A percentile compares a stretch with the other conserved stretches of the same genome.
These are phyloP conservation scores for Metschnikowia colocasiae DNA, from an alignment of 805 yeast genomes.

Conservation along the genomic window DNA sequence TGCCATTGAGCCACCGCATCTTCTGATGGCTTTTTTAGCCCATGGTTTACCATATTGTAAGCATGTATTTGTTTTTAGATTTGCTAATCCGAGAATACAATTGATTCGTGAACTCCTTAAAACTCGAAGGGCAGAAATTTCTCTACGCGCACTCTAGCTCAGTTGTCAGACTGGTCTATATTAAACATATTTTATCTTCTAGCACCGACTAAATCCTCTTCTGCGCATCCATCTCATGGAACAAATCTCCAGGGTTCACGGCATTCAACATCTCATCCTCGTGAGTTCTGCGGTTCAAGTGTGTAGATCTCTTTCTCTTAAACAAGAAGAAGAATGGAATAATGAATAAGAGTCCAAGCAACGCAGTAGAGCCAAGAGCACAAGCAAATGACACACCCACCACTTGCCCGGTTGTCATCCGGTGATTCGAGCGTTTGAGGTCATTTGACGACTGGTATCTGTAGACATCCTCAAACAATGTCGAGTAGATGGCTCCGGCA, in stretches of 20 bases:
- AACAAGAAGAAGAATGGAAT: constrained; percentile 38
- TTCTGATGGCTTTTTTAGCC: background rate
- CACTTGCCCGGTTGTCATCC: constrained; percentile 38
- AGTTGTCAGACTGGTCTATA: background rate
- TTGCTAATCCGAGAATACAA: too few relatives aligned
- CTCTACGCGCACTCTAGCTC: background rate
- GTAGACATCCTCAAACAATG: constrained; percentile 34
- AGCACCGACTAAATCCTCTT: constrained; percentile 18
- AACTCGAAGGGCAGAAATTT: too few relatives aligned
- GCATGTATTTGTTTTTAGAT: too few relatives aligned
- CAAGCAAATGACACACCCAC: constrained; percentile 45
- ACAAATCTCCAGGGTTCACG: constrained; percentile 41
- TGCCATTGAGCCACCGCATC: constrained; percentile 26
- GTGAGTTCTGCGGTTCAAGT: constrained; percentile 33
- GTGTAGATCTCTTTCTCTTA: constrained; percentile 23
- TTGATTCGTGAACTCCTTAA: too few relatives aligned
- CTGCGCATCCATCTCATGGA: constrained; percentile 45
- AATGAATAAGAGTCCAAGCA: constrained; percentile 39
- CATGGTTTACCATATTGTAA: background rate
- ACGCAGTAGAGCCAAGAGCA: constrained; percentile 41
- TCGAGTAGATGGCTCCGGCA: constrained; percentile 29
- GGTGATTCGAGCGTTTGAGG: constrained; percentile 16
- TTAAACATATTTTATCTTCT: constrained; percentile 9
- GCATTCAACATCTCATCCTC: constrained; percentile 45
- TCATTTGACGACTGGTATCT: constrained; percentile 37